Evolutionary conservation across 352 stramenopile species (phyloP), one percentile per base, ranked within the genome.

Genomic region (Phytophthora sp.): DNA sequence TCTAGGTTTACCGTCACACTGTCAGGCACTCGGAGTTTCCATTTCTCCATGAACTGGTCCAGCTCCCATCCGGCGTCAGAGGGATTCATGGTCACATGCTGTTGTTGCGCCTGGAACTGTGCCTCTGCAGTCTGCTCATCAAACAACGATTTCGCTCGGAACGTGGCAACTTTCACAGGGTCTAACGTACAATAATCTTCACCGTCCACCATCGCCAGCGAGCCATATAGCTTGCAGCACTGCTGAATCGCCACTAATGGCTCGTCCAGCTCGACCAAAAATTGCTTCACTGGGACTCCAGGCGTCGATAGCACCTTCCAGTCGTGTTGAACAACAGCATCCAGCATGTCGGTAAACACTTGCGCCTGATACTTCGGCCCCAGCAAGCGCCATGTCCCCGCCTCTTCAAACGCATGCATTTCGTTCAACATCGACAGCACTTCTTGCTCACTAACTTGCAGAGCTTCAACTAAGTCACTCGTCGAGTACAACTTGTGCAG

Each of bases 41-140:
- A 95, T 41, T 95, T 92, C 18, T 93, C 79, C 76, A 95, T 81
- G 41, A 95, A 95, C 39, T 72, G 52, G 4, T 87, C 71, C 13
- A 91, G 56, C 15, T 69, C 44, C 76, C 76, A 91, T 8, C 72
- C 83, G 9, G 84, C 71, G 12, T 73, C 56, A 4, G 62, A 53
- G 17, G 57, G 55, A 34, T 68, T 63, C 17, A 78, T 13, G 24
- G 55, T 51, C 15, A 56, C 49, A 1, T 74, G 67, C 30, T 81
- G 56, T 15, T 72, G 60, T 18, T 73, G 65, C 13, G 69, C 63
- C 30, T 81, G 41, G n/a, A 81, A 66, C 27, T 74, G 66, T 1
- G 56, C 66, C 38, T 87, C 72, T 11, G 74, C 68, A 15, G 51
- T 43, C 21, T 77, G 71, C 49, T 95, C 87, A 21, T 91, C 74